These are phyloP conservation scores for Multifurca ochricompacta DNA, from an alignment of 768 basidiomycete genomes.

Conservation along the genomic window DNA sequence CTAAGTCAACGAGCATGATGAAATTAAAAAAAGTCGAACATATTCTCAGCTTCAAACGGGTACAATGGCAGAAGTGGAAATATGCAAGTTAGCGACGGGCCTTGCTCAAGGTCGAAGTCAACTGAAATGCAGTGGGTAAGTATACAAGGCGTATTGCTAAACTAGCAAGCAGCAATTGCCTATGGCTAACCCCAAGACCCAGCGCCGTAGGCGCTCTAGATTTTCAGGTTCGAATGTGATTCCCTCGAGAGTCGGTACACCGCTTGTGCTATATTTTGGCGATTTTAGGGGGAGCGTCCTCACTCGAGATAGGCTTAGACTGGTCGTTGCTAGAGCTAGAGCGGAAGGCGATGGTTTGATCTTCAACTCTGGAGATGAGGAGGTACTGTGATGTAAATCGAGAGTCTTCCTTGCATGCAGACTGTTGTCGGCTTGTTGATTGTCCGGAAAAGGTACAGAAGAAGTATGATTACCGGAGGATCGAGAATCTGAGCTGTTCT, in stretches of 20 bases:
- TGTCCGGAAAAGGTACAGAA: not conserved
- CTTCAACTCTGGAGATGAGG: slow-evolving; percentile 21
- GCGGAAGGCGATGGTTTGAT: slow-evolving; percentile 13
- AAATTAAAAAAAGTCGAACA: slow-evolving; percentile 45
- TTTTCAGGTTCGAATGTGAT: slow-evolving; percentile 43
- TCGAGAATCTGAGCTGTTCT: not conserved
- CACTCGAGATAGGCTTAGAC: slow-evolving; percentile 5
- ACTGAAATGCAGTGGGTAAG: slow-evolving; percentile 36
- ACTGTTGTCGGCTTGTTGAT: not conserved
- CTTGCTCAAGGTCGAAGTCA: slow-evolving; percentile 84
- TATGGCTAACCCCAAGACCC: slow-evolving; percentile 61
- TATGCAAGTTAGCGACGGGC: slow-evolving; percentile 66
- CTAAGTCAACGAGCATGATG: slow-evolving; percentile 7
- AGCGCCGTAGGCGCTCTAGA: slow-evolving; percentile 45
- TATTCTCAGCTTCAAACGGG: slow-evolving; percentile 68
- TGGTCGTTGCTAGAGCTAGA: not conserved
- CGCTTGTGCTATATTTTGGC: slow-evolving; percentile 19
- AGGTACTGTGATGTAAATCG: slow-evolving; percentile 15
- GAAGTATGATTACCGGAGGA: not conserved
- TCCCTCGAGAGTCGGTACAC: slow-evolving; percentile 24
- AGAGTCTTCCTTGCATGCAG: not conserved
- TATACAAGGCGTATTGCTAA: not conserved
- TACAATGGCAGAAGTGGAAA: slow-evolving; percentile 61
- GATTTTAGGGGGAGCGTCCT: slow-evolving; percentile 33
- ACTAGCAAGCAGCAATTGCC: slow-evolving; percentile 35